Base-by-base conservation (phyloP, 306 rosid species). In the Gastrolobium bilobum region DNA sequence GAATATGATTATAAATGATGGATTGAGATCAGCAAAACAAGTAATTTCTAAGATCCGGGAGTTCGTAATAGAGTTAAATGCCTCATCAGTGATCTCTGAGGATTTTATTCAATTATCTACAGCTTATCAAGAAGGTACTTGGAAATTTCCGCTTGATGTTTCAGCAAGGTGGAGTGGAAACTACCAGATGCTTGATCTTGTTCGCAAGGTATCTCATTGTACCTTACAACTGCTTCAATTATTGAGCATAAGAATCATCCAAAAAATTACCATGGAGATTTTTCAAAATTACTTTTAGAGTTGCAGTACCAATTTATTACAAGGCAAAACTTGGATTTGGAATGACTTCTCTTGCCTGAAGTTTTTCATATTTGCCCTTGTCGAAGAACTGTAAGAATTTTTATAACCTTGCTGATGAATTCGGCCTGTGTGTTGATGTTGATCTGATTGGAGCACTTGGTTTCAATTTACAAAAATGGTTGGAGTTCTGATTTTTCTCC, bases 141-240 rank as follows among this genome's bases (percentile, higher is more conserved):
- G 99, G 99, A 96, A 90, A 76, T 84, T 84, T 84, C 99, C 99
- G 13, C 94, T 96, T 44, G 99, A 96, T 84, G 82, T 92, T 82
- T 93, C 98, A 15, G 78, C 94, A 39, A 83, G 93, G 77, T 96
- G 99, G 99, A 95, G 94, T 72, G 98, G 98, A 77, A 86, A 86
- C 79, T 95, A 91, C 89, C 99, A 93, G 87, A 91, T 93, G 98
- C 97, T 95, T 51, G 97, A 93, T 82, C 80, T 95, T 53, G 96
- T 88, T 42, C 80, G 81, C 81, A 95, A 95, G 99, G 99, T 95
- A 88, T 65, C 68, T 75, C 20, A 6, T 68, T 54, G 26, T 37
- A 35, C 72, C 40, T 59, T 37, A 34, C 20, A 10, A 13, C 68
- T 84, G 13, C 73, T 73, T 77, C 60, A 13, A 50, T 73, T 66